Evolutionary conservation across 768 basidiomycete species (phyloP).

Genomic region (Macrolepiota fuliginosa): DNA sequence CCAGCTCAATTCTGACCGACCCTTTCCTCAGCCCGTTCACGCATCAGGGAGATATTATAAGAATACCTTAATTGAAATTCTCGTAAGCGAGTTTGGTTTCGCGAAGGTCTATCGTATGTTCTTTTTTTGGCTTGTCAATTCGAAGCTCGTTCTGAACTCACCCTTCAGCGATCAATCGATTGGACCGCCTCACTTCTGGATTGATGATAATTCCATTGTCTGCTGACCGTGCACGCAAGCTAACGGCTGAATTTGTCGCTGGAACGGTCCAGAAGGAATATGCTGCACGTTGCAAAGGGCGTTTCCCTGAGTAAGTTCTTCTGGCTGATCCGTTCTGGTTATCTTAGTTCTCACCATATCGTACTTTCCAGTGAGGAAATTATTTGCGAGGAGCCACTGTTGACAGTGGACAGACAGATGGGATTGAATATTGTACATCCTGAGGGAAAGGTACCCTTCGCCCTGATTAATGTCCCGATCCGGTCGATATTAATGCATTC

Average conservation of each 20-base stretch:
- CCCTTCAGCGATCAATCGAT: constrained; percentile 82
- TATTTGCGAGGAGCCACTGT: constrained; percentile 79
- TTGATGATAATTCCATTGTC: constrained; percentile 91
- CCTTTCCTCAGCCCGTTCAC: constrained; percentile 75
- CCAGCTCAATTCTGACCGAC: constrained; percentile 12
- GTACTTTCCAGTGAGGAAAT: constrained; percentile 60
- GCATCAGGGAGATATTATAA: constrained; percentile 87
- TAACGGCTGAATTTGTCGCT: constrained; percentile 80
- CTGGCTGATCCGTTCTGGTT: background rate
- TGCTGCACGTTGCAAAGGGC: constrained; percentile 80
- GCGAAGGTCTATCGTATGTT: constrained; percentile 79
- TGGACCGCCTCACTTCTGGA: constrained; percentile 93
- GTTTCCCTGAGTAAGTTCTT: constrained; percentile 75
- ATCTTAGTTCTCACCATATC: too few species aligned
- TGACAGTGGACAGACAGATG: constrained; percentile 95
- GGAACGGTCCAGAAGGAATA: constrained; percentile 91
- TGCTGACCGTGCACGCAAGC: constrained; percentile 57
- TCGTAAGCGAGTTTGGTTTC: constrained; percentile 81
- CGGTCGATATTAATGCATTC: constrained; percentile 5
- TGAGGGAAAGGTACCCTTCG: constrained; percentile 73
- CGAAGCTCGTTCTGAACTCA: constrained; percentile 7
- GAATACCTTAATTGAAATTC: constrained; percentile 85
- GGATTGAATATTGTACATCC: constrained; percentile 96
- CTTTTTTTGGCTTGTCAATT: background rate
- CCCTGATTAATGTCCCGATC: background rate